Evolutionary conservation across 1,284 basidiomycete genomes (phyloP), one percentile per base, ranked within the genome.

Genomic region (Leccinum griseonigrum): DNA sequence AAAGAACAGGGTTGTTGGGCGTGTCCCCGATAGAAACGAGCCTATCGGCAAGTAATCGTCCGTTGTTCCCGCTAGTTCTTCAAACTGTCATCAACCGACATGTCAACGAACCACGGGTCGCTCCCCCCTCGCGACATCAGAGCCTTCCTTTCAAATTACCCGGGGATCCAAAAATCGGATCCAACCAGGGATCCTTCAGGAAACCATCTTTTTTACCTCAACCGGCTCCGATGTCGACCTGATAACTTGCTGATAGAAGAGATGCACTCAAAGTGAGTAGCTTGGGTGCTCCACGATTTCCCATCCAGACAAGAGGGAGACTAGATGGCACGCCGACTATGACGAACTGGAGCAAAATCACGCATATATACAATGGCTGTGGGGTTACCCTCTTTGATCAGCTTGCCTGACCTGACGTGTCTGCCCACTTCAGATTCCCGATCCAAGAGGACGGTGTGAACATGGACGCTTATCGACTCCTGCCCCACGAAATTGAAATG

Each of bases 291-390:
- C 43, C 43, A n/a, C 13, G 31, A 59, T 57, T 53, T n/a, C 52
- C 34, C 29, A 54, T 59, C 18, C 58, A 32, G 31, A 56, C 43
- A 26, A 48, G 46, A 48, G 7, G 22, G 53, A 22, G 51, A 61
- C 52, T 52, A 88, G 88, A 66, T 90, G 87, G 87, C 68, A 79
- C 59, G 84, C 83, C 9, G 81, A 91, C 66, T 87, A 87, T 65
- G 72, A 78, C 14, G 83, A 79, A 63, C 76, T 92, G 43, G 91
- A 93, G 71, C 73, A 78, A 67, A 87, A 86, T 63, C 91, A 92
- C 69, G 85, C 85, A 2, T 90, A 81, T 69, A 88, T 90, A 54
- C 88, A 90, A 68, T 90, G 88, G 87, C 73, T 90, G 87, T 90
- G 69, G 86, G 78, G 40, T 52, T 31, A 22, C 18, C 36, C 56